Base-by-base conservation (phyloP, 1,284 basidiomycete genomes). In the Microbotryum lychnidis-dioicae region DNA sequence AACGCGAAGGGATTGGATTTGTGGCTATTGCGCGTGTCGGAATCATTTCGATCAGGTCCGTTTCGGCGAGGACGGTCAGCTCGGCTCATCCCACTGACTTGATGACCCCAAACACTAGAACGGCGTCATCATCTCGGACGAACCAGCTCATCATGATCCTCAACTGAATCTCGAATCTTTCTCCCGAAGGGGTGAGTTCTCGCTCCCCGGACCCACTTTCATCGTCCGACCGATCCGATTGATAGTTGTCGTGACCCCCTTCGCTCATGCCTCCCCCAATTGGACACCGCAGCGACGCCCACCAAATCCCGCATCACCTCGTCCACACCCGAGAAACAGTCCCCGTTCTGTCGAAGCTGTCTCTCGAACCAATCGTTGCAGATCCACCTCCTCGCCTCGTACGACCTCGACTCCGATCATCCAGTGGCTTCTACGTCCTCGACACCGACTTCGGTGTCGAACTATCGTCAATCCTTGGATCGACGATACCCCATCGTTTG, bases 321-420 rank as follows among this genome's bases (percentile, higher is more conserved):
- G 12, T 18, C 37, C 10, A 4, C 68, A 77, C 80, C 50, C 49
- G 37, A 45, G 56, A 47, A 79, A 77, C 62, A 64, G 29, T 72
- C 73, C 3, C 80, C 84, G 5, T 92, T 93, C 78, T 96, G 91
- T 74, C 84, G 86, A 67, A 83, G 82, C 14, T 94, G 91, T 73
- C 83, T 87, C 65, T 88, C 88, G n/a, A 94, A 94, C 75, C 89
- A 94, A 73, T 86, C 84, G 75, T 80, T 96, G 33, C 79, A 91
- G 56, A 79, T 89, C 65, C 89, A 91, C 73, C 80, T 96, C 57
- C 77, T 94, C 31, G 87, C 89, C 6, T 91, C 88, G 68, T 96
- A 93, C 10, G 49, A 52, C 10, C n/a, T 49, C n/a, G 50, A 54
- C 2, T 54, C 77, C 78, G 60, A 81, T 79, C 20, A 79, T 80